Base-by-base conservation (phyloP, 176 grass and related monocot genomes). In the Echinochloa phyllopogon region DNA sequence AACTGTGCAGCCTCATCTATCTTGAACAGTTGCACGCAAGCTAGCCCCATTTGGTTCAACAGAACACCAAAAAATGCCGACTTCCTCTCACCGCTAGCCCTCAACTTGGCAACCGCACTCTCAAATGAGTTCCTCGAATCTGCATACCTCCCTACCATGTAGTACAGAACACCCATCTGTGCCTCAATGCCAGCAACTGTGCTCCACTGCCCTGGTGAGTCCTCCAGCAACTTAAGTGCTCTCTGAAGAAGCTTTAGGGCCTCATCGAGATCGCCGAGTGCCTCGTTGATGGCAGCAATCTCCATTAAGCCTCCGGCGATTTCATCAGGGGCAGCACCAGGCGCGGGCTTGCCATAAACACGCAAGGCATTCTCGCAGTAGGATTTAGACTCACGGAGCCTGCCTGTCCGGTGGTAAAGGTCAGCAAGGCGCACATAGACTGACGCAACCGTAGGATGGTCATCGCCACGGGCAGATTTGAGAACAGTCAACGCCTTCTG, bases 21-120 rank as follows among this genome's bases (percentile, higher is more conserved):
- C 86, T 99, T 99, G 91, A 99, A 99, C 25, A 99, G 87, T 37
- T 99, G 97, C 38, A 99, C 94, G 18, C 94, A 96, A 73, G 97
- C 90, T 75, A 99, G 84, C 39, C 94, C 97, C 97, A 99, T 96
- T 81, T 99, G 97, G 58, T 99, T 99, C 69, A 99, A 69, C 5
- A 99, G 75, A 72, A 99, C 90, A 16, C 97, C 97, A 21, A 99
- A 99, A 82, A 99, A 99, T 39, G 97, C 94, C 0, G 93, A 96
- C 73, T 95, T 99, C 84, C 92, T 92, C 72, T 99, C 92, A 50
- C 91, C 94, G 24, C 88, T 92, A 21, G 94, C 77, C 75, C 97
- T 92, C 81, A 99, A 61, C 86, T 96, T 99, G 40, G 60, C 80
- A 58, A 99, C 94, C 0, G 94, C 91, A 1, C 94, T 96, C 72